These are phyloP conservation scores for Earliella scabrosa DNA, from an alignment of 1,284 basidiomycete genomes.

Conservation along the genomic window DNA sequence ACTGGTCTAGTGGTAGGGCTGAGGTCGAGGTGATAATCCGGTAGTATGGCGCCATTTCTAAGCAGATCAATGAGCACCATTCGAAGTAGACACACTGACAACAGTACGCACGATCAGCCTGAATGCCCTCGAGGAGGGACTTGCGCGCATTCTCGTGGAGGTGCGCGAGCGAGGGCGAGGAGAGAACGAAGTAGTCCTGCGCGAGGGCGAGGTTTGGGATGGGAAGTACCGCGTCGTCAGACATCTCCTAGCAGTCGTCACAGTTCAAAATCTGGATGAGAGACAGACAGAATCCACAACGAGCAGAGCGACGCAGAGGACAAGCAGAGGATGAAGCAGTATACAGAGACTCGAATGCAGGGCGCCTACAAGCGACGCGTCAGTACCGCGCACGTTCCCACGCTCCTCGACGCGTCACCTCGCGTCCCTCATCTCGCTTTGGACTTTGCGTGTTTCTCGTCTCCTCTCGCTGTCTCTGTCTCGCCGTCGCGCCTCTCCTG, in stretches of 20 bases:
- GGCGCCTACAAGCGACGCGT: constrained; percentile 37
- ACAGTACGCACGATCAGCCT: constrained; percentile 75
- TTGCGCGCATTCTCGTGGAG: constrained; percentile 72
- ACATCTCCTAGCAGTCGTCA: constrained; percentile 55
- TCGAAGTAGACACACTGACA: background rate
- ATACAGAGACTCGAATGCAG: constrained; percentile 1
- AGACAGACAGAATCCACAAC: background rate
- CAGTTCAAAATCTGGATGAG: no score
- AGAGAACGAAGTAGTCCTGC: constrained; percentile 78
- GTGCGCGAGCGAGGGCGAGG: constrained; percentile 59
- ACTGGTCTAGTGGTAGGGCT: constrained; percentile 55
- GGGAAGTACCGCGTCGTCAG: constrained; percentile 83
- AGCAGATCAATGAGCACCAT: background rate
- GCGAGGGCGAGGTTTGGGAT: constrained; percentile 85
- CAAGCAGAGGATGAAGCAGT: constrained; percentile 11
- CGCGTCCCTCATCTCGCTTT: constrained; percentile 15
- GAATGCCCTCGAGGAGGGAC: constrained; percentile 76
- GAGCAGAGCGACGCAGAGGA: constrained; percentile 4
- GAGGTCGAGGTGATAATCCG: constrained; percentile 54
- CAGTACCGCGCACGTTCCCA: constrained; percentile 34
- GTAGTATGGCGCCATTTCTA: constrained; percentile 88
- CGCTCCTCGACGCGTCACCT: constrained; percentile 48
- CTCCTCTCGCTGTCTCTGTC: background rate
- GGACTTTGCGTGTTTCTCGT: constrained; percentile 20
- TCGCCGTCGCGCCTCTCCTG: background rate